Base-by-base conservation (phyloP, 768 basidiomycete species). In the Tremella fuciformis region DNA sequence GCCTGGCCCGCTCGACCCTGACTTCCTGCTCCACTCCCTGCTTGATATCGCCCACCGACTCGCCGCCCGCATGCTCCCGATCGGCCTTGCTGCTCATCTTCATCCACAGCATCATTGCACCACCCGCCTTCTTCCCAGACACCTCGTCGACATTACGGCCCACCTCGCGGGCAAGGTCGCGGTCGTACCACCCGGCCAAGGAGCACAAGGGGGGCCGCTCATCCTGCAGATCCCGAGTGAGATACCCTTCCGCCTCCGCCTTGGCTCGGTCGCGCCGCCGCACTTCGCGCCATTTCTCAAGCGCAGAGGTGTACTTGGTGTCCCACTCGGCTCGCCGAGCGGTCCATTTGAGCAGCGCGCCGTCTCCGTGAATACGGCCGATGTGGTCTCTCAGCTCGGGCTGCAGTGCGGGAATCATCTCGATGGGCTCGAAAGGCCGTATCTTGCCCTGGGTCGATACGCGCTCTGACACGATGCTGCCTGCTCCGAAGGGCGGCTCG, bases 311-410 rank as follows among this genome's bases (percentile, higher is more conserved):
- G 55, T 73, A 78, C 65, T 72, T 76, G 8, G 48, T 21, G 59
- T 79, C 78, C 70, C 71, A 77, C 44, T 75, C 64, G 2, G 29
- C 51, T n/a, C 77, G 59, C 19, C 71, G 65, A 8, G 52, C 58
- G 15, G 77, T 41, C 77, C 77, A 78, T 51, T 73, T 73, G 19
- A 70, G 64, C 13, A 78, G 73, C 0, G 79, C 78, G 7, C 75
- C 75, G 3, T 65, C 63, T 3, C 69, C 71, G 39, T 74, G 72
- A 0, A 76, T 62, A 38, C 65, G 60, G 8, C 75, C 75, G 19
- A 76, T 70, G 22, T 58, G 49, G 38, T 76, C 69, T 29, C 60
- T 19, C 21, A 74, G 53, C 2, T 42, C 62, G 13, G 73, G 67
- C 46, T 72, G 54, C 8, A 71, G 39, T 13, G 73, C 71, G 2